Percentiles rank a stretch among this genome's conserved stretches.
These are phyloP conservation scores for Dalbergia oliveri DNA, from an alignment of 306 rosid species.

Conservation along the genomic window DNA sequence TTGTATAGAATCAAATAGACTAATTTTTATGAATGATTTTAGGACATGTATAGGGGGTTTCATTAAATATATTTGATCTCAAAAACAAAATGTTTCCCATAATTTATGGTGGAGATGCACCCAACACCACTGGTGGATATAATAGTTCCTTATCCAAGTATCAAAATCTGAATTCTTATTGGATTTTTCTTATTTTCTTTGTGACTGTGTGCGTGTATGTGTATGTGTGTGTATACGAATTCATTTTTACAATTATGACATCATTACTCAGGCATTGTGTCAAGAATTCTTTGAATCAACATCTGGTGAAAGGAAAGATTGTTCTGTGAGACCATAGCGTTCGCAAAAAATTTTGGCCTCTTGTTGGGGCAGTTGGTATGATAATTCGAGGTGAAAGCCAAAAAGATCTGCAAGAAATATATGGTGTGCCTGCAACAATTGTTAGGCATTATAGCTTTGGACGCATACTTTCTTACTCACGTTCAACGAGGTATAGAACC, in stretches of 20 bases:
- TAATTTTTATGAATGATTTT: neutral
- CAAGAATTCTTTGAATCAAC: conserved; percentile 24
- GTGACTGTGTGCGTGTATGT: neutral
- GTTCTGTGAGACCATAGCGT: conserved; percentile 50
- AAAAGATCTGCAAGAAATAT: neutral
- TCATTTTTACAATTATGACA: neutral
- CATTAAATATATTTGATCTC: conserved; percentile 57
- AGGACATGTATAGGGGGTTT: conserved; percentile 48
- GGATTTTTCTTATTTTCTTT: neutral
- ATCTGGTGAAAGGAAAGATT: conserved; percentile 60
- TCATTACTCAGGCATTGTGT: conserved; percentile 3
- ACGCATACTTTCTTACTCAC: conserved; percentile 35
- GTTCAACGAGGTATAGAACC: conserved; percentile 33
- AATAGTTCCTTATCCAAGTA: conserved; percentile 48
- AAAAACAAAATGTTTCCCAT: conserved; percentile 46
- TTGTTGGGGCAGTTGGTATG: conserved; percentile 50
- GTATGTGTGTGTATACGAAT: too few species aligned
- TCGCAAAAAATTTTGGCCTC: fast-evolving
- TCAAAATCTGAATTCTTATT: neutral
- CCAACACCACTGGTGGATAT: conserved; percentile 37
- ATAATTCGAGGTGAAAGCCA: neutral
- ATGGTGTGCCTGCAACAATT: conserved; percentile 48
- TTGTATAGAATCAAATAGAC: too few species aligned
- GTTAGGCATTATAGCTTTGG: neutral
- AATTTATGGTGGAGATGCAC: conserved; percentile 57